A percentile compares a stretch with the other conserved stretches of the same genome.
These are phyloP conservation scores for Globisporangium nunn DNA, from an alignment of 352 stramenopile species.

Conservation along the genomic window DNA sequence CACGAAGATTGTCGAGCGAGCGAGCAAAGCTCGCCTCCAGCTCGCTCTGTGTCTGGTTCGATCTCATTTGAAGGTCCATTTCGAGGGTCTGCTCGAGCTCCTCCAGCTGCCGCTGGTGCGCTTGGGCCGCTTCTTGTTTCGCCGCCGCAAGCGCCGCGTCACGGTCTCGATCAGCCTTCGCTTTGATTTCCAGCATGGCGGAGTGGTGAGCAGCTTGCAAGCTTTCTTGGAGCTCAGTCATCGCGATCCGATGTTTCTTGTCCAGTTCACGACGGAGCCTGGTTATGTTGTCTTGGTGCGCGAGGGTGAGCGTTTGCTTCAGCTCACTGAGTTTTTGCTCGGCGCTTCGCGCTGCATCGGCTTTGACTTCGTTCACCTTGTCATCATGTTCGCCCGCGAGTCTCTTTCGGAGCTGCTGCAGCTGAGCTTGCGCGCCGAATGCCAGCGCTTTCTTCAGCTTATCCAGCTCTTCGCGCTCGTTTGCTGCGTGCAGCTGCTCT, in stretches of 20 bases:
- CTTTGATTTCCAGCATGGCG: conserved; percentile 18
- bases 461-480: conserved; percentile 38
- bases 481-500: conserved; percentile 24
- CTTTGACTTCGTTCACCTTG: conserved; percentile 19
- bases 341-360: conserved; percentile 19
- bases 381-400: conserved; percentile 37
- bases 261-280: conserved; percentile 34
- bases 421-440: conserved; percentile 52
- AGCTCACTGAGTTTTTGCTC: conserved; percentile 35
- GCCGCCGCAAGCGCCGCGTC: conserved; percentile 14
- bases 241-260: conserved; percentile 32
- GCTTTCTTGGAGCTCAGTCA: conserved; percentile 45
- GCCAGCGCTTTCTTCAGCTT: conserved; percentile 52
- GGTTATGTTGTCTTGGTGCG: conserved; percentile 30
- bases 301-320: conserved; percentile 25
- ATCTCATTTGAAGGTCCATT: conserved; percentile 25
- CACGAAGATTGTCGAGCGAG: conserved; percentile 27
- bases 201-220: conserved; percentile 28
- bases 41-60: conserved; percentile 36
- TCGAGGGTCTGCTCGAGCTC: conserved; percentile 32
- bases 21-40: conserved; percentile 29
- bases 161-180: conserved; percentile 17
- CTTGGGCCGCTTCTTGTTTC: conserved; percentile 20
- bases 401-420: conserved; percentile 44
- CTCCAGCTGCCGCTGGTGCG: conserved; percentile 29